phyloP scores from a whole-genome alignment of 208 protist genomes.

The Tetramitus jugosus region DNA sequence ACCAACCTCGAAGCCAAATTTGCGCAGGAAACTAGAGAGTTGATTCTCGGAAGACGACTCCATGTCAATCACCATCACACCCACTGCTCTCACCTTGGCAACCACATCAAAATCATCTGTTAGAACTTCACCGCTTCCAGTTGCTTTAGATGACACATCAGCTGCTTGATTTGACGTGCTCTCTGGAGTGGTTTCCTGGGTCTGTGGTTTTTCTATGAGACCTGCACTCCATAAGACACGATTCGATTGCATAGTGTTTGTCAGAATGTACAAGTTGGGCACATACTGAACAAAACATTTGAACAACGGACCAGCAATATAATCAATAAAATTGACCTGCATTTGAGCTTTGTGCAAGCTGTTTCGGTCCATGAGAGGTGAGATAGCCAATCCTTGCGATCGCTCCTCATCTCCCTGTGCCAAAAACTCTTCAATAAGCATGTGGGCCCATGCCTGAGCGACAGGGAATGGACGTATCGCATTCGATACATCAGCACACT shows the following conservation, averaged over 20 bases:
- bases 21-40: too few relatives aligned
- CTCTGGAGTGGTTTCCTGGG: too few relatives aligned
- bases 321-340: slow-evolving; percentile 19
- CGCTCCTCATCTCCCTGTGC: slow-evolving; percentile 33
- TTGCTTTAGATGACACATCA: too few relatives aligned
- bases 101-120: too few relatives aligned
- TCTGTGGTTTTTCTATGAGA: not conserved
- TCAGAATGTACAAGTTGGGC: not conserved
- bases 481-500: slow-evolving; percentile 35
- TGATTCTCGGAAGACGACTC: too few relatives aligned
- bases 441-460: slow-evolving; percentile 7
- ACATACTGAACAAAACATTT: not conserved
- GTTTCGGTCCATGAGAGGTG: slow-evolving; percentile 33
- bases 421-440: slow-evolving; percentile 35
- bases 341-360: not conserved
- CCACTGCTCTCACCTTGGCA: too few relatives aligned
- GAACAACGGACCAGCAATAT: slow-evolving; percentile 11
- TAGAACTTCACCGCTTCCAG: too few relatives aligned
- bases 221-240: not conserved
- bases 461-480: slow-evolving; percentile 21
- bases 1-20: too few relatives aligned
- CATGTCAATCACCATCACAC: too few relatives aligned
- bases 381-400: slow-evolving; percentile 15
- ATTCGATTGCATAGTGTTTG: not conserved
- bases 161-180: too few relatives aligned